These are phyloP conservation scores for Colletotrichum navitas DNA, from an alignment of 2,329 filamentous ascomycete species.

Conservation along the genomic window DNA sequence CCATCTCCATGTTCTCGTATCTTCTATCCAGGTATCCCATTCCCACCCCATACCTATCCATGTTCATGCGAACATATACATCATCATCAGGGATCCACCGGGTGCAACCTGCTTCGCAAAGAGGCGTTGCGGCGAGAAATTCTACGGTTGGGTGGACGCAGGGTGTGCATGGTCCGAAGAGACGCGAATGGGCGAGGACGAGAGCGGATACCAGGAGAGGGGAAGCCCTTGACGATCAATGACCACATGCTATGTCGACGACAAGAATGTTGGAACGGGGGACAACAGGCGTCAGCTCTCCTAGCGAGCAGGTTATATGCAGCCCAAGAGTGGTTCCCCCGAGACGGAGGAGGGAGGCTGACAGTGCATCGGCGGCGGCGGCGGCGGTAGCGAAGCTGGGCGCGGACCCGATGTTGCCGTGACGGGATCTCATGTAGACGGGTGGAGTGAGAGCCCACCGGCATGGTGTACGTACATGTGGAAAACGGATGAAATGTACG, in stretches of 20 bases:
- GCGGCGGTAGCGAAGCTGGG: background rate
- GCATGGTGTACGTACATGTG: background rate
- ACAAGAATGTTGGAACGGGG: background rate
- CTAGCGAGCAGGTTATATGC: background rate
- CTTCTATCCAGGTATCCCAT: background rate
- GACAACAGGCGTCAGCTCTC: background rate
- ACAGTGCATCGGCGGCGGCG: background rate
- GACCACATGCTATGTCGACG: background rate
- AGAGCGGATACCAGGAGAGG: background rate
- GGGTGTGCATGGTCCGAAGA: background rate
- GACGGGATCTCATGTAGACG: background rate
- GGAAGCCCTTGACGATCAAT: background rate
- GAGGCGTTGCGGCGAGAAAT: slow-evolving; percentile 23
- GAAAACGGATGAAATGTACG: background rate
- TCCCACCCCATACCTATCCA: background rate
- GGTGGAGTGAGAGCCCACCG: slow-evolving; percentile 1
- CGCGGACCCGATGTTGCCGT: slow-evolving; percentile 22
- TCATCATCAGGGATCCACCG: background rate
- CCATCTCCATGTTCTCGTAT: background rate
- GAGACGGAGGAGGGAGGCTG: background rate
- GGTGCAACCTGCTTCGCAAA: slow-evolving; percentile 5
- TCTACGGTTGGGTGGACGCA: slow-evolving; percentile 8
- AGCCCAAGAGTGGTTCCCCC: slow-evolving; percentile 4
- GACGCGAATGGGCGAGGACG: background rate
- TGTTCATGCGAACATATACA: slow-evolving; percentile 2